phyloP scores from a whole-genome alignment of 2,329 filamentous ascomycete genomes.

The Paracoccidioides brasiliensis region DNA sequence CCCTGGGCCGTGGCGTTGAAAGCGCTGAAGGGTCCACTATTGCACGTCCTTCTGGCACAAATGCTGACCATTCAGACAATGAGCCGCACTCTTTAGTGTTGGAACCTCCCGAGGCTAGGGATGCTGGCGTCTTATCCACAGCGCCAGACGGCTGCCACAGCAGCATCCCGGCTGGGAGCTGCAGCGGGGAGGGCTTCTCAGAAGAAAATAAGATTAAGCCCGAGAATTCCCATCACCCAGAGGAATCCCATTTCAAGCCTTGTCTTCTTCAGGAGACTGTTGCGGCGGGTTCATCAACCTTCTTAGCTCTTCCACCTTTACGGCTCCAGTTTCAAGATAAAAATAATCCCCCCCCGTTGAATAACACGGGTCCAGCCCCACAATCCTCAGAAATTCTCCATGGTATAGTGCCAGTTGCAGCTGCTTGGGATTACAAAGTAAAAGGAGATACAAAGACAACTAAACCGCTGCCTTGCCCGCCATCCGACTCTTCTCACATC shows the following conservation, averaged over 20 bases:
- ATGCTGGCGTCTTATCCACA: not conserved
- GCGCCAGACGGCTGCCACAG: not conserved
- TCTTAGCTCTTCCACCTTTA: not conserved
- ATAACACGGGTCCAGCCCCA: not conserved
- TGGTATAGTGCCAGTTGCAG: not conserved
- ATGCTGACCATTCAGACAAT: not conserved
- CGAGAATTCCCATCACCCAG: not conserved
- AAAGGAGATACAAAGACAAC: not conserved
- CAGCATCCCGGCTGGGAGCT: not conserved
- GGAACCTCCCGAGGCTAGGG: not conserved
- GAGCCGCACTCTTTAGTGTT: not conserved
- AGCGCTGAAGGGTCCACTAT: not conserved
- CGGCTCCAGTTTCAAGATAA: not conserved
- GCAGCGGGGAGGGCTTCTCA: not conserved
- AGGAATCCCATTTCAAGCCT: too few relatives aligned
- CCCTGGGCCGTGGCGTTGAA: not conserved
- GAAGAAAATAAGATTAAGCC: not conserved
- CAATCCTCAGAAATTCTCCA: not conserved
- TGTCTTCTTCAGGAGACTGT: not conserved
- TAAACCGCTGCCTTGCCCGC: not conserved
- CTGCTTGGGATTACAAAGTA: not conserved
- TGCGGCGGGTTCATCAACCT: not conserved
- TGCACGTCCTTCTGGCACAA: too few relatives aligned
- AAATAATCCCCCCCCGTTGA: not conserved
- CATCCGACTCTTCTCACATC: slow-evolving; percentile 7